A percentile compares a stretch with the other conserved stretches of the same genome.
phyloP scores from a whole-genome alignment of 306 rosid species.

The Casuarina equisetifolia region DNA sequence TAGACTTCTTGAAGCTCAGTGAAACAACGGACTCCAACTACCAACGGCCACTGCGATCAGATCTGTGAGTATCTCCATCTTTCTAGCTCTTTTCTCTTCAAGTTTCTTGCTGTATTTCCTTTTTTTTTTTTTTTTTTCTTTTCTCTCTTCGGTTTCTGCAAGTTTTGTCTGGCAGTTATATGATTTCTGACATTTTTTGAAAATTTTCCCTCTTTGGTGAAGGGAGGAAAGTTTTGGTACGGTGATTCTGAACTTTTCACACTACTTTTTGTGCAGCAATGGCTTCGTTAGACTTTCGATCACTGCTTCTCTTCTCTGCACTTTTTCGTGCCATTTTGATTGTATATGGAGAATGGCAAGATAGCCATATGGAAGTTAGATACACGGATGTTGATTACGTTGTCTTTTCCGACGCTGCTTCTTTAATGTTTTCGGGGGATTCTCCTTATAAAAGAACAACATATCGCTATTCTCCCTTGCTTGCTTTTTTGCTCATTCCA shows the following conservation, averaged over 20 bases:
- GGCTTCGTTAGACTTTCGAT: slow-evolving; percentile 34
- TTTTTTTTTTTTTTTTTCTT: no score
- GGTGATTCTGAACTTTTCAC: not conserved
- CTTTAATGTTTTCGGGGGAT: slow-evolving; percentile 68
- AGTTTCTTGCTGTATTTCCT: no score
- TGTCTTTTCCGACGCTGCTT: slow-evolving; percentile 89
- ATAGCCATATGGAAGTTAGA: slow-evolving; percentile 82
- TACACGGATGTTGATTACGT: slow-evolving; percentile 88
- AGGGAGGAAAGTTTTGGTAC: no score
- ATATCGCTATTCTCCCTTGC: slow-evolving; percentile 83
- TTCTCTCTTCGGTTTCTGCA: no score
- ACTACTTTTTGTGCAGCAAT: slow-evolving; percentile 21
- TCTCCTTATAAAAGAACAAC: slow-evolving; percentile 90
- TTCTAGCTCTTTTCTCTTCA: no score
- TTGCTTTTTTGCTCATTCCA: slow-evolving; percentile 76
- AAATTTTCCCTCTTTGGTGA: no score
- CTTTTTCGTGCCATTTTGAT: slow-evolving; percentile 57
- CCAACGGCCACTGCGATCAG: no score
- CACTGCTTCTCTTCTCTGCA: slow-evolving; percentile 57
- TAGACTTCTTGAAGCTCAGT: no score
- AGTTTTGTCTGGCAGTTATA: no score
- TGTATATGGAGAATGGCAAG: slow-evolving; percentile 94
- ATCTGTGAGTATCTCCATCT: no score
- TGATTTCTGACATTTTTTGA: no score
- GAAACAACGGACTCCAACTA: no score